Evolutionary conservation across 2,329 filamentous ascomycete species (phyloP), one percentile per base, ranked within the genome.

Genomic region (Sphaerostilbella broomeana): DNA sequence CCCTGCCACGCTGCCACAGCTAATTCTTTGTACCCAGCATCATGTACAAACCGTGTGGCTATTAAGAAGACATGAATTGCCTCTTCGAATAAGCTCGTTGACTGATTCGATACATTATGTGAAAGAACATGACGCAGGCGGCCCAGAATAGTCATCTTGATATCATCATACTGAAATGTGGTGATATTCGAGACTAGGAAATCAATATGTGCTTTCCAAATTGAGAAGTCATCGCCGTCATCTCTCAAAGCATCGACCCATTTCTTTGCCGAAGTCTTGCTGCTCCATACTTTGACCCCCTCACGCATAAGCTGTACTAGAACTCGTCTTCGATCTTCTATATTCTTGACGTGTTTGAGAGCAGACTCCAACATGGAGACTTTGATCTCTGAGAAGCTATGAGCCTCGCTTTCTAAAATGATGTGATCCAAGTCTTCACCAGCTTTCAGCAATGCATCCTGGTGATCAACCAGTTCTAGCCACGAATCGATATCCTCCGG

Each of bases 1-100:
- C 79, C 84, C 62, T 97, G 90, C 88, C 90, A 95, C 5, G 83
- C 70, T 8, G 81, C 86, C 3, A 85, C 67, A 2, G 86, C 81
- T 20, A 86, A 67, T 56, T 95, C 90, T 30, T 71, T 67, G 54
- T 84, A 95, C 0, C 90, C 90, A 31, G 84, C 70, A 54, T 94
- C 82, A 30, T 79, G 70, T 20, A 90, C 68, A 53, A 92, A 84
- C 2, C 77, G 61, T 0, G 86, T 90, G n/a, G 81, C 57, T 27
- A 86, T 76, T 2, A 94, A 64, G 13, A 95, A 74, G 2, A 94
- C 62, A 54, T 94, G 86, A 2, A 86, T 62, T 2, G 54, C 55
- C 42, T 67, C 62, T 4, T 44, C 42, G 6, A 47, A 51, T 16
- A 47, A 40, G 16, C 46, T 42, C 2, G 19, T 18, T 3, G 35